Base-by-base conservation (phyloP, 83 land plant species). In the Picea abies region DNA sequence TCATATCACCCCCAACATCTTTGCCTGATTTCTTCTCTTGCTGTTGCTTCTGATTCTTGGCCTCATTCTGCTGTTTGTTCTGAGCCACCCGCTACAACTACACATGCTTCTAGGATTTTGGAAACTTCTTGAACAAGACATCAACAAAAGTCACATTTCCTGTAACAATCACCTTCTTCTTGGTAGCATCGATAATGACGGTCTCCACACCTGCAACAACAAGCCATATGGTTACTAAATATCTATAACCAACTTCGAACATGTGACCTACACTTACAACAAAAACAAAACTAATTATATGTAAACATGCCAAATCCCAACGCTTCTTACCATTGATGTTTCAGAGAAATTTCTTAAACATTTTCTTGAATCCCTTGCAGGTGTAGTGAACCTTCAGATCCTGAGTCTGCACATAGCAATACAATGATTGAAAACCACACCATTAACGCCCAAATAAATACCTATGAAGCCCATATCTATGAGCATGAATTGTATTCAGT, bases 361-460 rank as follows among this genome's bases (percentile, higher is more conserved):
- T 90, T 56, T 67, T 87, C 78, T 85, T 85, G 81, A 89, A 90
- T 29, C 90, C 92, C 70, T 87, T 79, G 76, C 90, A 85, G 81
- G 87, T 87, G 14, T 85, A 82, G 23, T 87, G 82, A 22, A 87
- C 92, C 79, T 80, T 90, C 81, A 90, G 47, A 11, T 85, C 84
- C 83, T 83, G 85, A 32, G 81, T 85, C 90, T 90, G 83, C 52
- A 44, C 7, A 44, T 0, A 44, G 47, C 5, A 41, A 41, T 5
- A 2, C 5, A 39, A 41, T 0, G 8, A 44, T 44, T 44, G 47
- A 7, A 44, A 44, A 44, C 1, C 47, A 7, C 8, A 5, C 47
- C 47, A 44, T 44, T 44, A 44, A 44, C 8, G 29, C 7, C 47
- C 8, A 6, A 0, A 44, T 44, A 7, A 44, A 44, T 5, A 44